Evolutionary conservation across 1,139 yeast species (phyloP), one percentile per base, ranked within the genome.

Genomic region (Suhomyces terraborum): DNA sequence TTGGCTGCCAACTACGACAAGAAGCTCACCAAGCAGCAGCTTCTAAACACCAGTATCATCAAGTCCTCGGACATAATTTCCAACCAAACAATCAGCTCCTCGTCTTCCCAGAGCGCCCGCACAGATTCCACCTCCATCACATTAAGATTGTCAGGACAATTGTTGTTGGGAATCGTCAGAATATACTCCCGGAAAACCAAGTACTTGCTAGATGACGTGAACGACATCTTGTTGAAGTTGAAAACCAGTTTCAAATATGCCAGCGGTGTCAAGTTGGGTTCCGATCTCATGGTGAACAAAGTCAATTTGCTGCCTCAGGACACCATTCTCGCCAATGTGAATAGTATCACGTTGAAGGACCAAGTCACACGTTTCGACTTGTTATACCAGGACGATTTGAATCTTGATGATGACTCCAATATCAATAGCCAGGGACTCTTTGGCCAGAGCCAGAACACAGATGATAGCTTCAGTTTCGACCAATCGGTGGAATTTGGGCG

Each of bases 1-100:
- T 74, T 91, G 41, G 97, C 97, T 3, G 93, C 96, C 24, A 89
- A 88, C 59, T 76, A 88, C 63, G 95, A 87, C 54, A 80, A 83
- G 55, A 86, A 85, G 53, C 74, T 91, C 35, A 77, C 95, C 34
- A 86, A 87, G 58, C 80, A 79, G 44, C 93, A 89, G 57, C 75
- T 86, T 37, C 67, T 88, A 39, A 82, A 78, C 54, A 82, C 96
- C 17, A 79, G 85, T 56, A 83, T 91, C 47, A 62, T 77, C 13
- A 76, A 82, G 47, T 84, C 95, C 1, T 82, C 89, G 4, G 69
- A 73, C 41, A 85, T 70, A 32, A 68, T 74, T 69, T 61, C 66
- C 26, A 46, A 62, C 54, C 48, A 51, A 47, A 49, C 59, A 52
- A 21, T 57, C 41, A 41, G 47, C 38, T 37, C 38, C 26, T 35